Conservation (phyloP, 176 grass and related monocot genomes). For the Oryza officinalis region DNA sequence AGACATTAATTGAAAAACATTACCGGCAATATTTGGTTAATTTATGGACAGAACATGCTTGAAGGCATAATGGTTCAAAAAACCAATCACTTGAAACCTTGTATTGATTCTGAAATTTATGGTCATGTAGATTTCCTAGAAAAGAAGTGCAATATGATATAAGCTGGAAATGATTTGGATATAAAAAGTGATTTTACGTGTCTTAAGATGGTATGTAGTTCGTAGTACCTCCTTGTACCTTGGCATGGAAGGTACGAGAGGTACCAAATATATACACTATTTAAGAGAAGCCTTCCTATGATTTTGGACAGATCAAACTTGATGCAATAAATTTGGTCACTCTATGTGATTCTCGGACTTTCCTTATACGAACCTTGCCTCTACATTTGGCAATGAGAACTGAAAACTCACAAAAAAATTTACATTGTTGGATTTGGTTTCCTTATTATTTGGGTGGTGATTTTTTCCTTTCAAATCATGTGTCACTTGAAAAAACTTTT, state of each 20-base stretch:
- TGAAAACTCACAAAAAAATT: neutral
- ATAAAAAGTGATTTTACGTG: neutral
- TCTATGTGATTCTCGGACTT: neutral
- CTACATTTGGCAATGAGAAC: neutral
- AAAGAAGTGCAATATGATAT: neutral
- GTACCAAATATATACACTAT: too few relatives aligned
- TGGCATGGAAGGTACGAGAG: too few relatives aligned
- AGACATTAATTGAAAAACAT: neutral
- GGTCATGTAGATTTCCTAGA: neutral
- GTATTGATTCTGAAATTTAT: neutral
- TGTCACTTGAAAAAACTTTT: slow-evolving; percentile 9
- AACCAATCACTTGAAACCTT: neutral
- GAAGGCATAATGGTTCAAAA: neutral
- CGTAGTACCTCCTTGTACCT: neutral
- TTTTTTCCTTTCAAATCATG: neutral
- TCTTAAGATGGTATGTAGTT: neutral
- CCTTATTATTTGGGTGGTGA: neutral
- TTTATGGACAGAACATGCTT: neutral
- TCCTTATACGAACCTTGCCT: neutral
- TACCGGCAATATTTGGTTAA: neutral
- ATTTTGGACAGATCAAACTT: slow-evolving; percentile 13
- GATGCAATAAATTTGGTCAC: neutral
- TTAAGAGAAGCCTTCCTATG: neutral
- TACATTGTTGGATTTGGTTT: neutral
- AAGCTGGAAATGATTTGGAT: neutral